Evolutionary conservation across 2,329 filamentous ascomycete species (phyloP), one percentile per base, ranked within the genome.

Genomic region (Zelopaecilomyces penicillatus): DNA sequence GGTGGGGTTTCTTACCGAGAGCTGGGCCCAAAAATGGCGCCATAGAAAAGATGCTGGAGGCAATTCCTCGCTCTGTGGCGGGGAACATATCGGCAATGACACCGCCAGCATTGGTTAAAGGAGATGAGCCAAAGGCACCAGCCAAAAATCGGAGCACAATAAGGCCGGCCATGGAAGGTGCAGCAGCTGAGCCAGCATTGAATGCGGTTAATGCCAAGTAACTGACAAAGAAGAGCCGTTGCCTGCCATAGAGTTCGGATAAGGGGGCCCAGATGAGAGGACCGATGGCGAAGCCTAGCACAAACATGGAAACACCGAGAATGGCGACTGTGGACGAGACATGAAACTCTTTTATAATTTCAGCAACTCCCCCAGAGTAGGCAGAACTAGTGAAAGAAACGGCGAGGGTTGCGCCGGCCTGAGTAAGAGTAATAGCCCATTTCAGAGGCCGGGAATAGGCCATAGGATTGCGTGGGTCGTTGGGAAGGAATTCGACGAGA

Each of bases 311-410:
- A 10, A 85, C 69, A 8, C 80, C 80, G 2, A 84, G 67, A 27
- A 77, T 80, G 34, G 71, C 74, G 6, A 82, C 62, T 52, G 77
- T 75, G 1, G 53, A 53, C 1, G 64, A 66, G 29, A 78, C 68
- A 9, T 64, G 45, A 50, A 86, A 85, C 31, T 79, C 67, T 1
- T 49, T 37, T 10, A 80, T 67, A 43, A 87, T 69, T 40, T 78
- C 65, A 6, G 52, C 45, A 10, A 80, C 59, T 39, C 77, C 78
- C 9, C 78, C 78, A 4, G 76, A 77, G 60, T 79, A 85, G 30
- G 83, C 83, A 1, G 80, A 83, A 12, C 81, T 85, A 43, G 79
- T 77, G 54, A 89, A 83, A 3, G 85, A 70, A 30, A 87, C 82
- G 29, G 74, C 82, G 37, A 89, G 70, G 1, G 82, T 84, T 10